Evolutionary conservation across 2,329 filamentous ascomycete genomes (phyloP), one percentile per base, ranked within the genome.

Genomic region (Whalleya microplaca): DNA sequence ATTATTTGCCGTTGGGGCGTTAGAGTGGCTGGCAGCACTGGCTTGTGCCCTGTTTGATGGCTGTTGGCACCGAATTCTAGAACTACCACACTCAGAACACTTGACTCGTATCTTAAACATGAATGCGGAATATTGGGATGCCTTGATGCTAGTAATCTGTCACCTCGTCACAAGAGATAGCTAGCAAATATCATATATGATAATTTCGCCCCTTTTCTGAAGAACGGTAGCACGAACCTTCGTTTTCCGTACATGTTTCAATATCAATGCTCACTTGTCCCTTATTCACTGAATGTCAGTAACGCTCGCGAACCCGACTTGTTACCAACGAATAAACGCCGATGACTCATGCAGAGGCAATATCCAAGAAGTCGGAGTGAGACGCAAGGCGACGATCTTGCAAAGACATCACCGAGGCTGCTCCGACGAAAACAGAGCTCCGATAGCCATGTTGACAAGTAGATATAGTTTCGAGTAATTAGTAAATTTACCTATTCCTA

Each of bases 261-360:
- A 21, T 5, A 43, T 29, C 40, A 19, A 48, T 37, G n/a, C 14
- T 29, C 16, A 29, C 45, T 60, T 51, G 47, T 49, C 52, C 58
- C 55, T 5, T 37, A 37, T 61, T 54, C 60, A 58, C 56, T 37
- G 21, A 20, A 42, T 54, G 20, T 53, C 14, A 46, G 43, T 51
- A 52, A 21, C 43, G 47, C 23, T 21, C 53, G 41, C 46, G 52
- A 61, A 61, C 55, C 51, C 18, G 27, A 45, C 23, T 18, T 55
- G 58, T 63, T 58, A 63, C 60, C 55, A 42, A 48, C 60, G 58
- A 63, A 63, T 61, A 53, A 48, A 51, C 20, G 29, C 29, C 9
- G 20, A 45, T 45, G 46, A 43, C 48, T 52, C 51, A 48, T 51
- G 52, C 46, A 51, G 47, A 32, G 51, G 32, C 16, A 10, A 45